phyloP scores from a whole-genome alignment of 352 stramenopile species.

The Nothophytophthora sp. region DNA sequence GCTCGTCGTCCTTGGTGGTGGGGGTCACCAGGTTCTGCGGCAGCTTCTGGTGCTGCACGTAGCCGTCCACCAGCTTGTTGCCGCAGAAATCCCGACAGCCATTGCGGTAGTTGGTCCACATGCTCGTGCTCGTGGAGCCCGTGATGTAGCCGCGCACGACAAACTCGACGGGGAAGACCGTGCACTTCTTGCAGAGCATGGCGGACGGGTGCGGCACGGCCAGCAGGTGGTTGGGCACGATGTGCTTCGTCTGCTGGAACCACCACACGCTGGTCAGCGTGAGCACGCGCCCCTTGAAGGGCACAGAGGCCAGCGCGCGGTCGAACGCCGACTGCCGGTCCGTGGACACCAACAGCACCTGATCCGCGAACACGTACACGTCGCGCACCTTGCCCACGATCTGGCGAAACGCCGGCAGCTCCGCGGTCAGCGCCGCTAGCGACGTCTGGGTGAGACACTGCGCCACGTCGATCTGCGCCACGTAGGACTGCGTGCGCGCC shows the following conservation, averaged over 20 bases:
- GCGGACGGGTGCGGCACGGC: conserved; percentile 94
- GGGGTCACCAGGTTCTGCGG: conserved; percentile 95
- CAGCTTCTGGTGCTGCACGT: conserved; percentile 98
- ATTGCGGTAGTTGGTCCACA: conserved; percentile 99
- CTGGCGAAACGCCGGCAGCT: conserved; percentile 53
- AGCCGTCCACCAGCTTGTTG: conserved; percentile 93
- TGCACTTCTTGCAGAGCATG: conserved; percentile 96
- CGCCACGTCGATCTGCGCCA: conserved; percentile 51
- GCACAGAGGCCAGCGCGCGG: conserved; percentile 94
- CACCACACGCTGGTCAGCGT: conserved; percentile 96
- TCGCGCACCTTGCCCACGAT: conserved; percentile 91
- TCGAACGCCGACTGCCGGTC: conserved; percentile 99
- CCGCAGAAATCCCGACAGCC: conserved; percentile 97
- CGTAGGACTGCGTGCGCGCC: conserved; percentile 70
- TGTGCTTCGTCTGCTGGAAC: conserved; percentile 96
- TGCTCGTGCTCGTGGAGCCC: conserved; percentile 97
- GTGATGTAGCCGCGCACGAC: conserved; percentile 98
- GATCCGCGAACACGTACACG: conserved; percentile 87
- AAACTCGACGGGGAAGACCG: conserved; percentile 98
- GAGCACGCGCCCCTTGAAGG: conserved; percentile 97
- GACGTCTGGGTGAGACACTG: conserved; percentile 56
- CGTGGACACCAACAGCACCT: conserved; percentile 97
- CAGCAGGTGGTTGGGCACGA: conserved; percentile 98
- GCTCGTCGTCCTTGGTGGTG: conserved; percentile 98
- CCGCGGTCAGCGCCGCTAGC: conserved; percentile 34